Conservation (phyloP, 108 stramenopile species). For the Stephanodiscus triporus region DNA sequence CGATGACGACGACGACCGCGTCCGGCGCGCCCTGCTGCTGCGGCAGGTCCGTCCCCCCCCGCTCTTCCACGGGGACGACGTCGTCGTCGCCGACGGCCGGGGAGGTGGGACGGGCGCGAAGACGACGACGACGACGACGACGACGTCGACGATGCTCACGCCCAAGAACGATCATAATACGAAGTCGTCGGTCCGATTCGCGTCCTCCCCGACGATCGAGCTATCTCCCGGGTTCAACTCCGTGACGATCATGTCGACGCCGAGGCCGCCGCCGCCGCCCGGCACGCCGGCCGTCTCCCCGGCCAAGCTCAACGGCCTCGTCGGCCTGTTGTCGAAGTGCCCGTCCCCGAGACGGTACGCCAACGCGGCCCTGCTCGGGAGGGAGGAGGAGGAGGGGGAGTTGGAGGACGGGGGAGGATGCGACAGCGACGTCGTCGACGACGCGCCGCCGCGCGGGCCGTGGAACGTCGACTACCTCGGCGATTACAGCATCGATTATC, state of each 20-base stretch:
- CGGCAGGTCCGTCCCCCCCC: too few species aligned
- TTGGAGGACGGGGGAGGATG: slow-evolving; percentile 9
- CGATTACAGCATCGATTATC: slow-evolving; percentile 46
- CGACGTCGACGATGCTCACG: too few species aligned
- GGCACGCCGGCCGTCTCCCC: background rate
- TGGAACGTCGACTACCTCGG: slow-evolving; percentile 54
- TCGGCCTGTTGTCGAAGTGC: slow-evolving; percentile 29
- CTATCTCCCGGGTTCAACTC: too few species aligned
- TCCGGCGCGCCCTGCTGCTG: too few species aligned
- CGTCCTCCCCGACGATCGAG: too few species aligned
- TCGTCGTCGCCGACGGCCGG: too few species aligned
- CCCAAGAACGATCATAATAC: background rate
- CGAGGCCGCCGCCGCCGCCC: background rate
- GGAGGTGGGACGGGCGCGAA: too few species aligned
- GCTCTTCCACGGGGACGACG: too few species aligned
- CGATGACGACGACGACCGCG: too few species aligned
- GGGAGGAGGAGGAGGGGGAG: slow-evolving; percentile 22
- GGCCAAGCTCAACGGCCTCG: background rate
- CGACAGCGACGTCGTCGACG: slow-evolving; percentile 2
- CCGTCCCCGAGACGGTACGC: slow-evolving; percentile 58
- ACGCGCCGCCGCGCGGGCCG: slow-evolving; percentile 16
- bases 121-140: too few species aligned
- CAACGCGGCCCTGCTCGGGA: slow-evolving; percentile 33
- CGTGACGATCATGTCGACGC: background rate
- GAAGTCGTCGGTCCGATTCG: too few species aligned